Base-by-base conservation (phyloP, 1,284 basidiomycete genomes). In the Cryptococcus sp. region DNA sequence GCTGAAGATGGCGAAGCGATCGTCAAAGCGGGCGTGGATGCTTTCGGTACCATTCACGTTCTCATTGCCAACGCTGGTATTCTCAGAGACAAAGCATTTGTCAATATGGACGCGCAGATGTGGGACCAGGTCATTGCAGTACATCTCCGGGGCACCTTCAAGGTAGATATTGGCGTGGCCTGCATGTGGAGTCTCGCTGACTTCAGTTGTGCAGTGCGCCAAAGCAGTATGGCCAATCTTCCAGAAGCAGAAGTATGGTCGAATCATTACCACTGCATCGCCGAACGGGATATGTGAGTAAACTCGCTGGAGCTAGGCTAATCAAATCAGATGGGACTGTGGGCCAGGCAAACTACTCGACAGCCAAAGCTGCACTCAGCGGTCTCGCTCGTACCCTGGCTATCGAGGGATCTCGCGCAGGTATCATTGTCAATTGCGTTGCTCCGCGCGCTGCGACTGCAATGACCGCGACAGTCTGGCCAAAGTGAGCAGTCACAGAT, bases 181-280 rank as follows among this genome's bases (percentile, higher is more conserved):
- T 17, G 20, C 5, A 15, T 40, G 41, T 3, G 10, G 38, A 15
- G 11, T 22, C 46, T 19, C 53, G 42, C 54, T 59, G 51, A 61
- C 47, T 23, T 22, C 7, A 17, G 11, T 25, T 11, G 10, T 19
- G 25, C 2, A 90, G 88, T 91, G 90, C 70, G 88, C 87, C 57
- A 92, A 96, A 76, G 95, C 95, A 15, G 90, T 92, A 40, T 99
- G 94, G 96, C 93, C 95, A 3, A 83, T 93, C 73, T 97, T 99
- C 85, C 88, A 90, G 79, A 90, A 95, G 81, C 96, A 99, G 77
- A 94, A 93, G 80, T 98, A 89, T 75, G 95, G 96, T 38, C 88
- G 96, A 58, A 95, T 99, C 72, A 84, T 99, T 58, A 96, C 91
- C 54, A 98, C 94, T 27, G 87, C 88, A 59, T 98, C 94, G 5